A percentile compares a stretch with the other conserved stretches of the same genome.
Evolutionary conservation across 805 yeast genomes (phyloP).

Genomic region (Cyberlindnera xylosilytica): DNA sequence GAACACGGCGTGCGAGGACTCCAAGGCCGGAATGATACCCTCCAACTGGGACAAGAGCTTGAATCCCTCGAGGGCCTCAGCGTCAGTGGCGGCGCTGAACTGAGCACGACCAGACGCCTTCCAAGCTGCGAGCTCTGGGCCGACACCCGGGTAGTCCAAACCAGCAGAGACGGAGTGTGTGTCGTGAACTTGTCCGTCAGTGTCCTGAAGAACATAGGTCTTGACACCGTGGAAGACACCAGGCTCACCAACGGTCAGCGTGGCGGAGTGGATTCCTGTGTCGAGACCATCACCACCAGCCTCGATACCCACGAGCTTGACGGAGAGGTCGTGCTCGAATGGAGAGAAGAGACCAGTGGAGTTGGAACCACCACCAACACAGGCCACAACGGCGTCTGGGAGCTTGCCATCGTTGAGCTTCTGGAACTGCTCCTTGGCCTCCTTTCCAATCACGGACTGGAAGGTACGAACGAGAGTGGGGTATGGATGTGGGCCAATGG

Average conservation of each 20-base stretch:
- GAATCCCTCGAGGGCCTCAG: constrained; percentile 93
- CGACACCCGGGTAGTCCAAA: constrained; percentile 98
- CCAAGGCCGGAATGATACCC: constrained; percentile 98
- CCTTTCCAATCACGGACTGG: constrained; percentile 96
- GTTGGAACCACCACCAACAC: constrained; percentile 99
- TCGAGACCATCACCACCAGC: constrained; percentile 98
- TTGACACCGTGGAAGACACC: constrained; percentile 99
- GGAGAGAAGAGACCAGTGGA: constrained; percentile 95
- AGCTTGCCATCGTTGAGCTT: constrained; percentile 74
- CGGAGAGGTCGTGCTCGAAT: constrained; percentile 76
- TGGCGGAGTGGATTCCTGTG: constrained; percentile 88
- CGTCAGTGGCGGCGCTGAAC: constrained; percentile 89
- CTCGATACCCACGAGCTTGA: constrained; percentile 87
- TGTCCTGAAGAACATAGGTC: constrained; percentile 87
- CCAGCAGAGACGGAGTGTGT: constrained; percentile 99
- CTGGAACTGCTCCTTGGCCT: constrained; percentile 87
- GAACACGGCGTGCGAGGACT: constrained; percentile 92
- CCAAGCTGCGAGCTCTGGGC: constrained; percentile 97
- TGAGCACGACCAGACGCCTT: constrained; percentile 90
- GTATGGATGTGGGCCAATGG: constrained; percentile 99
- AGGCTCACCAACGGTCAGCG: constrained; percentile 89
- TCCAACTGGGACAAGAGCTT: constrained; percentile 84
- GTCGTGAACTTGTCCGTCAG: constrained; percentile 95
- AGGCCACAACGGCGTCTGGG: constrained; percentile 94
- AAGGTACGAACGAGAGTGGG: constrained; percentile 97